Base-by-base conservation (phyloP, 2,329 filamentous ascomycete genomes). In the Akanthomyces uredinophilus region DNA sequence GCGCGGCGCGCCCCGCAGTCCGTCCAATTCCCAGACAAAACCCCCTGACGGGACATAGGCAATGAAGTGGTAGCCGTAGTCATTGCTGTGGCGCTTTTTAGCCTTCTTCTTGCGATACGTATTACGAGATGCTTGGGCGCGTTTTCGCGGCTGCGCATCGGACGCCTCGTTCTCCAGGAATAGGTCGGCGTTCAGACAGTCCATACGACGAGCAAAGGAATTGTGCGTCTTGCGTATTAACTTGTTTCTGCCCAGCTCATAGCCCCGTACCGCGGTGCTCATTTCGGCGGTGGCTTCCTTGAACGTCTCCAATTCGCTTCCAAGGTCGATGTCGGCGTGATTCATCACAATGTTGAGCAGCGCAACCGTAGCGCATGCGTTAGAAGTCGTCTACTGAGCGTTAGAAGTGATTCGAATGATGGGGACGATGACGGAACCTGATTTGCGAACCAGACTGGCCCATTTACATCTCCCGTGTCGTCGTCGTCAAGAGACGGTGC, bases 271-370 rank as follows among this genome's bases (percentile, higher is more conserved):
- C 7, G 89, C 82, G 2, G 93, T 89, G 18, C 84, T 83, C 65
- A 96, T 83, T 16, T 80, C 70, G 65, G 78, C 78, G 0, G 93
- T 96, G 43, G 86, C 85, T 0, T 86, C 77, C 68, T 91, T 94
- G 77, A 98, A 96, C 16, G 80, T 76, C 32, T 79, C 74, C 1
- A 98, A 81, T 63, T 87, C 80, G n/a, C 84, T 76, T 4, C 92
- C 92, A 6, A 97, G 81, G 13, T 86, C 76, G 4, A 92, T 74
- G 0, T 78, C 79, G 0, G 84, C 78, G 27, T 87, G 82, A 71
- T 98, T 98, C 84, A 96, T 96, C 70, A 96, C 79, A 64, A 97
- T 96, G 69, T 98, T 98, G 68, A 97, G 83, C 66, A 98, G 80
- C 4, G 95, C 92, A 51, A 97, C 86, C n/a, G 91, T 95, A 22